These are phyloP conservation scores for Cutaneotrichosporon sp. DNA, from an alignment of 1,284 basidiomycete species.

Conservation along the genomic window DNA sequence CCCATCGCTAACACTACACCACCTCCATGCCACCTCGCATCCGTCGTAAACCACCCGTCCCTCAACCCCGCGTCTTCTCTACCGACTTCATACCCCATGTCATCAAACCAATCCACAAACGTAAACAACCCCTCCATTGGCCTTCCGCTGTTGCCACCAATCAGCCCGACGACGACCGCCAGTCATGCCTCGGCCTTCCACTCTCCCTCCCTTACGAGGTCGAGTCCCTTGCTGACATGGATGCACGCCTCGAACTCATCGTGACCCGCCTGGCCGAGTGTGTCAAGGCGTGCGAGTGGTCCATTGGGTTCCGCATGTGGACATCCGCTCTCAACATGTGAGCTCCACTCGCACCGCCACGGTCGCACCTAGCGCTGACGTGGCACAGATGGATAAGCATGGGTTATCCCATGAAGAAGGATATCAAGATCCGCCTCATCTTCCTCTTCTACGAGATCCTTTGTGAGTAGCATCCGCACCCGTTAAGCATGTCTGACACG, in stretches of 20 bases:
- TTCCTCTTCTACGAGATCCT: constrained; percentile 72
- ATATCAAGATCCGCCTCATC: constrained; percentile 71
- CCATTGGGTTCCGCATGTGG: constrained; percentile 73
- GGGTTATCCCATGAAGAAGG: constrained; percentile 80
- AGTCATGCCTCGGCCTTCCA: constrained; percentile 47
- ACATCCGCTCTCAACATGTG: constrained; percentile 73
- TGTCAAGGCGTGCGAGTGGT: constrained; percentile 75
- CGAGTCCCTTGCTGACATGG: constrained; percentile 76
- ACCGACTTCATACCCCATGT: background rate
- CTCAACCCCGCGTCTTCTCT: background rate
- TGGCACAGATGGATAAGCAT: constrained; percentile 69
- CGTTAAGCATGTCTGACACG: constrained; percentile 8
- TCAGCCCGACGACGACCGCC: constrained; percentile 44
- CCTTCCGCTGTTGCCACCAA: constrained; percentile 21
- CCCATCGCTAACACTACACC: background rate
- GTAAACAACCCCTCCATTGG: constrained; percentile 10
- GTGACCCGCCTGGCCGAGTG: constrained; percentile 66
- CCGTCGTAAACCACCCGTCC: background rate
- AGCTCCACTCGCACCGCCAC: constrained; percentile 37
- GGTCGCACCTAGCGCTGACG: constrained; percentile 30
- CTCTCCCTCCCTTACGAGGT: constrained; percentile 70
- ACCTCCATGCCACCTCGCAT: constrained; percentile 5
- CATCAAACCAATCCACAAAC: background rate
- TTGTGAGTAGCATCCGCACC: constrained; percentile 37
- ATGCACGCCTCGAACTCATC: constrained; percentile 74